These are phyloP conservation scores for Phlyctochytrium planicorne DNA, from an alignment of 192 early-diverging fungal genomes.

Conservation along the genomic window DNA sequence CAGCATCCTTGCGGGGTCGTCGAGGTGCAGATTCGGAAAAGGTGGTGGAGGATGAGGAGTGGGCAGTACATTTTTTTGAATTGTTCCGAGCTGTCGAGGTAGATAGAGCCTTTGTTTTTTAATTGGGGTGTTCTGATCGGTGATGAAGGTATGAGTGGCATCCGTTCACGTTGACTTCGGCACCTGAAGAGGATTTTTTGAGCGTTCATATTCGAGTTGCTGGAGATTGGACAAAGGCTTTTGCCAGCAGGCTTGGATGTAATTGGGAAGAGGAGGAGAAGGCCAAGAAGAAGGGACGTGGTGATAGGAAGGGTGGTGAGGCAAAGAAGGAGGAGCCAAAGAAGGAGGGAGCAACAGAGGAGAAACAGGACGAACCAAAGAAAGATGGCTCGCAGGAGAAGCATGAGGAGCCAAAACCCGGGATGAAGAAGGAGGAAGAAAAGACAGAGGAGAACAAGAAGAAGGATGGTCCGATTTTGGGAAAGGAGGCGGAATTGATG, in stretches of 20 bases:
- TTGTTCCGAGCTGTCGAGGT: constrained; percentile 66
- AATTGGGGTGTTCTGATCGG: neutral
- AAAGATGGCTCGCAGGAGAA: too few species aligned
- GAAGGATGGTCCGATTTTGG: neutral
- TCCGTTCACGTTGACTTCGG: constrained; percentile 80
- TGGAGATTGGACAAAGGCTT: constrained; percentile 69
- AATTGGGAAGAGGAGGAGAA: constrained; percentile 28
- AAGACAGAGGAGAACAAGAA: too few species aligned
- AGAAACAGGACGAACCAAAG: too few species aligned
- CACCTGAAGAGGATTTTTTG: constrained; percentile 76
- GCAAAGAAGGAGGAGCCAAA: too few species aligned
- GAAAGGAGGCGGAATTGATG: neutral
- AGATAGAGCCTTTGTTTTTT: too few species aligned
- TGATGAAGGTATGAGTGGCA: constrained; percentile 67
- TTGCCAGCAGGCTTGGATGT: constrained; percentile 68
- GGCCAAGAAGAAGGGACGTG: neutral
- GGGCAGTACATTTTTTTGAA: constrained; percentile 81
- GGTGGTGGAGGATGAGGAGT: constrained; percentile 35
- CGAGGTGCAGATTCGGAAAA: constrained; percentile 77
- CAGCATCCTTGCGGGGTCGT: constrained; percentile 67
- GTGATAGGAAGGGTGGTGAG: too few species aligned
- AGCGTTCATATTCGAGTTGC: constrained; percentile 76
- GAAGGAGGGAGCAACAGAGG: too few species aligned
- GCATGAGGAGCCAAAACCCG: too few species aligned
- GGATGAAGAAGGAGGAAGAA: too few species aligned